Base-by-base conservation (phyloP, 2,329 filamentous ascomycete species). In the Akanthomyces dipterigenus region DNA sequence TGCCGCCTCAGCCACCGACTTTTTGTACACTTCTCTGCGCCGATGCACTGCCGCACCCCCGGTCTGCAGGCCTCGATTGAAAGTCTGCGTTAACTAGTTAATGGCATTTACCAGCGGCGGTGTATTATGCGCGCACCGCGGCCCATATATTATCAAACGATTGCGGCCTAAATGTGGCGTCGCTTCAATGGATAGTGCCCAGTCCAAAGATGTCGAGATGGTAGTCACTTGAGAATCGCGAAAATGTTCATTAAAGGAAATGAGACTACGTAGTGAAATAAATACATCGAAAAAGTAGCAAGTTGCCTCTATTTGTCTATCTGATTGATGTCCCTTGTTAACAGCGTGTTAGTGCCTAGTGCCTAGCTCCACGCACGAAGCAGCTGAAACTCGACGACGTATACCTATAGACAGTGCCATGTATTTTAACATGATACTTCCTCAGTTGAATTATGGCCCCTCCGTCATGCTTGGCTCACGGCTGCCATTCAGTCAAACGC, bases 1-100 rank as follows among this genome's bases (percentile, higher is more conserved):
- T 46, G 26, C 40, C n/a, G 14, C 38, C 36, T 60, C 56, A 60
- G 46, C 46, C 56, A 53, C 56, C 48, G 46, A 45, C 56, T 60
- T 60, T 55, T 51, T 45, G 12, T 28, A 14, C 34, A 42, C 26
- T 59, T 40, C 24, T 24, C 45, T 22, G n/a, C n/a, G 12, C 20
- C n/a, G n/a, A 40, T 55, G 38, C 40, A 31, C 14, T 26, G 43
- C 46, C 24, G 55, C 43, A 51, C 22, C 18, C 7, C 18, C 56
- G 22, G 46, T 22, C 46, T 51, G 38, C 48, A 60, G 36, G 14
- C 34, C 36, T 51, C 48, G 31, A 9, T 11, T 11, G 18, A 42
- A 58, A 14, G 5, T 31, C 22, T 40, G 34, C 31, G 36, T 34
- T 20, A n/a, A n/a, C n/a, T n/a, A n/a, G n/a, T n/a, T n/a, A 45